Percentiles rank a stretch among this genome's conserved stretches.
These are phyloP conservation scores for Diaporthe sp. DNA, from an alignment of 2,329 filamentous ascomycete genomes.

Conservation along the genomic window DNA sequence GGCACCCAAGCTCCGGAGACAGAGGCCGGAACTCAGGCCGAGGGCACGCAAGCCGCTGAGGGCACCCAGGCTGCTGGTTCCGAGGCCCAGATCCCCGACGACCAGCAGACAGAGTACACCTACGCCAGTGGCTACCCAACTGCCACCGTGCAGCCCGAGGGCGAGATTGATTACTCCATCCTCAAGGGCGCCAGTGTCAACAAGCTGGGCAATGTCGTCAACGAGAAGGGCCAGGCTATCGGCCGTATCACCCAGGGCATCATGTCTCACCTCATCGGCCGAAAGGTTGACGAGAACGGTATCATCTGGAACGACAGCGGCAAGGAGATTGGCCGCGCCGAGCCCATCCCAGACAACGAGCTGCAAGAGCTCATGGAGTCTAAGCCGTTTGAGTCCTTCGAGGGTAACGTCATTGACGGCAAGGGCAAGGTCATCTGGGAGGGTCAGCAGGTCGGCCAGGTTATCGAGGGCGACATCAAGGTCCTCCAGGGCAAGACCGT, in stretches of 20 bases:
- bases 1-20: constrained; percentile 28
- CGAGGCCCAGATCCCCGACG: constrained; percentile 45
- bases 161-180: constrained; percentile 60
- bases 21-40: constrained; percentile 32
- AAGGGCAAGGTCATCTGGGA: constrained; percentile 67
- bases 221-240: constrained; percentile 66
- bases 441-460: constrained; percentile 69
- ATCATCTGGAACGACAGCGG: constrained; percentile 80
- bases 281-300: constrained; percentile 75
- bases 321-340: constrained; percentile 76
- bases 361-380: constrained; percentile 61
- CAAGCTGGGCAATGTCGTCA: constrained; percentile 71
- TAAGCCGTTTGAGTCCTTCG: constrained; percentile 71
- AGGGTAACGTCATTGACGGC: constrained; percentile 65
- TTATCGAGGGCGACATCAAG: constrained; percentile 75
- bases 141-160: constrained; percentile 49
- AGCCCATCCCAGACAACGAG: constrained; percentile 72
- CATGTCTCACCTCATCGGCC: constrained; percentile 73
- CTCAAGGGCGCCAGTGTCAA: constrained; percentile 70
- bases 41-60: constrained; percentile 34
- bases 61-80: constrained; percentile 37
- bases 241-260: constrained; percentile 76
- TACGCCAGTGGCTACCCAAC: constrained; percentile 39
- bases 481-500: constrained; percentile 75
- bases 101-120: constrained; percentile 35